Evolutionary conservation across 2,329 filamentous ascomycete species (phyloP).

Genomic region (Anisogramma anomala): DNA sequence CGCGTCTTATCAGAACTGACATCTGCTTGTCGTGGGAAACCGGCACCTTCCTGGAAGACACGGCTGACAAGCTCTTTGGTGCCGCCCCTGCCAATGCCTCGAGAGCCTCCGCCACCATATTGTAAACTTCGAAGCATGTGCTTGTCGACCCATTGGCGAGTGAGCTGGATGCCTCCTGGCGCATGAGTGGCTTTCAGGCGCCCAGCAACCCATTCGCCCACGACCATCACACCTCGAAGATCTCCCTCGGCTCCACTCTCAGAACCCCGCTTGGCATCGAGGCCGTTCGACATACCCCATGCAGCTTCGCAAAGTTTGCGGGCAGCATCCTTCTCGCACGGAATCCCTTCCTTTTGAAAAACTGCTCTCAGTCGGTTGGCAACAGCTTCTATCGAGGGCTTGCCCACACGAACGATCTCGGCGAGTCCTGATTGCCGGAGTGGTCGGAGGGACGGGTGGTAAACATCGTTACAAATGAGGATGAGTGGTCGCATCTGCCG

Average conservation of each 20-base stretch:
- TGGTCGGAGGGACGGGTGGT: slow-evolving; percentile 77
- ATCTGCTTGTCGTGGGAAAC: slow-evolving; percentile 53
- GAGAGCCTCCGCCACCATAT: slow-evolving; percentile 58
- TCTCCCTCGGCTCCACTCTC: slow-evolving; percentile 61
- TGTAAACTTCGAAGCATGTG: slow-evolving; percentile 57
- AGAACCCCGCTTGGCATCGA: slow-evolving; percentile 55
- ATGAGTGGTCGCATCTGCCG: slow-evolving; percentile 78
- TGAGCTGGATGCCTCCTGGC: slow-evolving; percentile 36
- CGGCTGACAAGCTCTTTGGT: slow-evolving; percentile 64
- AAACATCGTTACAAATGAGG: slow-evolving; percentile 94
- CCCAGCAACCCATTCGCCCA: slow-evolving; percentile 75
- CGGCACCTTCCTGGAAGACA: slow-evolving; percentile 69
- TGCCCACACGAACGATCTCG: slow-evolving; percentile 84
- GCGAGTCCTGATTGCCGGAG: slow-evolving; percentile 75
- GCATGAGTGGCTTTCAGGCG: slow-evolving; percentile 45
- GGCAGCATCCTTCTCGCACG: slow-evolving; percentile 80
- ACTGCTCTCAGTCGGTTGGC: slow-evolving; percentile 69
- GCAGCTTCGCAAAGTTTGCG: slow-evolving; percentile 72
- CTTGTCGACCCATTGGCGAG: slow-evolving; percentile 64
- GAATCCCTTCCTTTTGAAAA: slow-evolving; percentile 80
- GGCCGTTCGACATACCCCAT: slow-evolving; percentile 66
- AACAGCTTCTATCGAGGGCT: slow-evolving; percentile 77
- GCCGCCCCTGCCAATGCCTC: slow-evolving; percentile 61
- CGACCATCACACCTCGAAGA: slow-evolving; percentile 72
- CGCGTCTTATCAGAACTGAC: slow-evolving; percentile 30